Base-by-base conservation (phyloP, 2,329 filamentous ascomycete species). In the Clarireedia paspali region DNA sequence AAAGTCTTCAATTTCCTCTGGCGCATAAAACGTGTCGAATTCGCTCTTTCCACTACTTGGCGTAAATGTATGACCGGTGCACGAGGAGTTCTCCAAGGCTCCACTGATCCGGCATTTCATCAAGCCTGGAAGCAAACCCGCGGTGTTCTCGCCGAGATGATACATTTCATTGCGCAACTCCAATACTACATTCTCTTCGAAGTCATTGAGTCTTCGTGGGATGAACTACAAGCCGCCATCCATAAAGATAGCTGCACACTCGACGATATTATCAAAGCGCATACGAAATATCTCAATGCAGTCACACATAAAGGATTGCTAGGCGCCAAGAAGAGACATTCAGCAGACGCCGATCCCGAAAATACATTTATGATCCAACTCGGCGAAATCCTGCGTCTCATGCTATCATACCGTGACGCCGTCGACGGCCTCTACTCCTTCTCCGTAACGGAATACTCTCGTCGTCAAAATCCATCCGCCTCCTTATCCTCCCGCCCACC, bases 1-100 rank as follows among this genome's bases (percentile, higher is more conserved):
- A 97, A 97, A 70, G 90, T 99, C 9, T 99, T 99, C 80, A 99
- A 99, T 72, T 96, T 99, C 68, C 80, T 99, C 3, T 99, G 94
- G 92, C 87, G 94, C 60, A 90, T 99, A 67, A 99, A 99, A 74
- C 87, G 94, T 27, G 94, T 99, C 51, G 94, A 99, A 68, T 99
- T 97, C 67, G 91, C 89, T 0, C 81, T 99, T 1, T 82, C 87
- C 5, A 90, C 88, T 12, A 94, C 90, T 42, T 99, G 94, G 91
- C 85, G 94, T 56, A 88, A 91, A 62, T 95, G 88, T 72, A 97
- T 96, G 84, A 99, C 94, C 0, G 94, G 94, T 46, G 84, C 91
- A 3, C 82, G 94, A 58, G 91, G 92, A n/a, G 91, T 97, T 0
- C 80, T 99, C 6, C 86, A 88, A 59, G 85, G 90, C 27, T 51